These are phyloP conservation scores for Chytriomyces confervae DNA, from an alignment of 192 early-diverging fungal species.

Conservation along the genomic window DNA sequence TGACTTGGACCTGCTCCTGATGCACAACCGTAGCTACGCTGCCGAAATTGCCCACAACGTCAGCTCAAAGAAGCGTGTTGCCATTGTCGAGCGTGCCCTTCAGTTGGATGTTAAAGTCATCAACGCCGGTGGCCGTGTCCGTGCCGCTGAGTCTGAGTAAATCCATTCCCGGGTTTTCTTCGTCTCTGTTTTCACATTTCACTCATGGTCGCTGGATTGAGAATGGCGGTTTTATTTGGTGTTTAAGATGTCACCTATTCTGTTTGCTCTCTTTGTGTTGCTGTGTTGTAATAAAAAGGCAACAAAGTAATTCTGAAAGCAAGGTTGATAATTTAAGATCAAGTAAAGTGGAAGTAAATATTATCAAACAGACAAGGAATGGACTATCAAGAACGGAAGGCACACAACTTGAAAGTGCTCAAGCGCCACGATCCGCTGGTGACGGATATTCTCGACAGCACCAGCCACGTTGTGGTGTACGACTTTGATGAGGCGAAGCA, in stretches of 20 bases:
- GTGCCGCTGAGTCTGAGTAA: constrained; percentile 51
- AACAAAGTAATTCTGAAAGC: background rate
- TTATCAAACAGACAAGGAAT: constrained; percentile 39
- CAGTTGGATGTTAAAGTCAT: constrained; percentile 96
- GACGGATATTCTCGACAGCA: constrained; percentile 78
- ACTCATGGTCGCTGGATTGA: background rate
- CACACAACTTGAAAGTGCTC: constrained; percentile 81
- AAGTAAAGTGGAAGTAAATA: background rate
- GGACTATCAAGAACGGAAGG: constrained; percentile 68
- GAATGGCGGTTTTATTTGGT: no score
- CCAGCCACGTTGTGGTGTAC: constrained; percentile 89
- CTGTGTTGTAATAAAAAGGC: background rate
- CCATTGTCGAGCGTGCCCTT: constrained; percentile 90
- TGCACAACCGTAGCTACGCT: constrained; percentile 99
- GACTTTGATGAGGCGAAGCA: constrained; percentile 74
- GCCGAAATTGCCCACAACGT: constrained; percentile 99
- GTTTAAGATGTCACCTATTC: no score
- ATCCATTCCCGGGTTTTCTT: background rate
- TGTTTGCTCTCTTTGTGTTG: background rate
- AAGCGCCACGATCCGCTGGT: constrained; percentile 82
- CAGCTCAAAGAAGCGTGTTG: constrained; percentile 90
- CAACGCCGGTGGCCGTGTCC: constrained; percentile 88
- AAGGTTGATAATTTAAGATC: background rate
- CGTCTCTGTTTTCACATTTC: background rate
- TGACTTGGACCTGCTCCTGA: constrained; percentile 95